Conservation (phyloP, 352 stramenopile species). For the Globisporangium perplexum region DNA sequence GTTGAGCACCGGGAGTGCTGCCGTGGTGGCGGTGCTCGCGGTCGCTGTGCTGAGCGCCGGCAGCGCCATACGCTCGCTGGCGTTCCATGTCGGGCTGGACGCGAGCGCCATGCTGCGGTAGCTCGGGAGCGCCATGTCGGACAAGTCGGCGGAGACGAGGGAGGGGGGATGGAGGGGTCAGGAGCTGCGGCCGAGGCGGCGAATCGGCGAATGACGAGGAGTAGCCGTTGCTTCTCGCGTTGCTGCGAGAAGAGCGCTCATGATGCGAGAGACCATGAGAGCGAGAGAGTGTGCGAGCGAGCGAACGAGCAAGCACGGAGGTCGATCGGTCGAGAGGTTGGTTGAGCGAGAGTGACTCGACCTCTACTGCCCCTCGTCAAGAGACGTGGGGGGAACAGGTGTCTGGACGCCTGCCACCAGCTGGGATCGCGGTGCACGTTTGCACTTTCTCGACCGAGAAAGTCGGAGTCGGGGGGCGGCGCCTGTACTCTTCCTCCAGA, state of each 20-base stretch:
- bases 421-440: background rate
- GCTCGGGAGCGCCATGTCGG: constrained; percentile 10
- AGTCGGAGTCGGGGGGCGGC: too few species aligned
- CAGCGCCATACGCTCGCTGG: constrained; percentile 46
- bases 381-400: background rate
- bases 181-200: constrained; percentile 1
- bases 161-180: background rate
- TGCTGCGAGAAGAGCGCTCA: background rate
- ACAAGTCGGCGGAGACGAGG: background rate
- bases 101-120: background rate
- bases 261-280: too few species aligned
- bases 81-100: background rate
- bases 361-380: constrained; percentile 1
- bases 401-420: background rate
- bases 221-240: background rate
- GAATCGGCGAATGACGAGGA: constrained; percentile 7
- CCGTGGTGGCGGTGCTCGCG: background rate
- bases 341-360: background rate
- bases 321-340: too few species aligned
- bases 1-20: constrained; percentile 13
- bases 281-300: too few species aligned
- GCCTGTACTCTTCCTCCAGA: background rate
- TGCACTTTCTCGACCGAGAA: background rate
- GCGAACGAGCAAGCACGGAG: background rate
- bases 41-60: constrained; percentile 31